Evolutionary conservation across 495 filamentous ascomycete species (phyloP), one percentile per base, ranked within the genome.

Genomic region (Penicillium taxi): DNA sequence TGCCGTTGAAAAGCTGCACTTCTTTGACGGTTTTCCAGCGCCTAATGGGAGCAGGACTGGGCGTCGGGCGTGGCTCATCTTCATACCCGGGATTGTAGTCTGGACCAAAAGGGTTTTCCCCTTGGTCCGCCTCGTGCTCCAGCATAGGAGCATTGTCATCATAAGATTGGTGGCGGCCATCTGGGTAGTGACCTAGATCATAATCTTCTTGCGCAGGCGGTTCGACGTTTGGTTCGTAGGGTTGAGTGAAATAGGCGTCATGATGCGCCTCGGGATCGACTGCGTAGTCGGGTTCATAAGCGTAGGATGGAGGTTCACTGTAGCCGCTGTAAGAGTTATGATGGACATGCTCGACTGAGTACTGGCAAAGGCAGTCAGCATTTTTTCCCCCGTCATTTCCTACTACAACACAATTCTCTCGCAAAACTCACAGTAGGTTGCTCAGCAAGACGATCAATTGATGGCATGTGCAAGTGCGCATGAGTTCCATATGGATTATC

Each of bases 21-120:
- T 96, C 88, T 59, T 96, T 99, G 13, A 96, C 90, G 4, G 93
- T 96, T 69, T 96, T 96, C 86, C 86, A 96, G 56, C 93, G 77
- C 53, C 83, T 79, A 48, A 96, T 80, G 8, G 78, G 65, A n/a
- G 67, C 77, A n/a, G 77, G 74, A 26, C 70, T 76, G 5, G 76
- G 75, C 1, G 74, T 74, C 15, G 70, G 72, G 11, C 59, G 61
- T 7, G 59, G 50, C 32, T 70, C 62, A 35, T 67, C 61, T 21
- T 59, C 50, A 37, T 67, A 74, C 18, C 70, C 63, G 19, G 66
- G 58, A 32, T 32, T 52, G 21, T 60, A 64, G 59, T 79, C 71
- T 23, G 72, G 77, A 13, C 69, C 78, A 49, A 71, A 81, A n/a
- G 71, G 57, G 23, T 71, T 70, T 3, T 67, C 69, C 0, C 63